Evolutionary conservation across 202 grass and related monocot species (phyloP).

Genomic region (Panicum hallii): DNA sequence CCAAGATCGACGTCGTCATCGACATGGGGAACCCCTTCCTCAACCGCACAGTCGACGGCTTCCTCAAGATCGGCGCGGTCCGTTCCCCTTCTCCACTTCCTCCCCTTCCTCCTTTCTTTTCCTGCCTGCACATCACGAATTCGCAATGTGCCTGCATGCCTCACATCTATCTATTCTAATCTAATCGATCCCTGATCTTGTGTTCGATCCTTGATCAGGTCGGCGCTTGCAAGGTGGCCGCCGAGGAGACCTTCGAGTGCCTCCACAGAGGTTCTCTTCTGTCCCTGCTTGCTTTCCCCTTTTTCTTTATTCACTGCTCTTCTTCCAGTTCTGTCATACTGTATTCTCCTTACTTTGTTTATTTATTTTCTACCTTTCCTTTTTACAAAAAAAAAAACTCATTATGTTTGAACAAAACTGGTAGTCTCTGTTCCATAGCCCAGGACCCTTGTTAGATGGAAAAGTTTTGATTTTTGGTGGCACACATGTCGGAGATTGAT

Average conservation of each 20-base stretch:
- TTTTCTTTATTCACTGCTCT: neutral
- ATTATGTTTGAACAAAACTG: neutral
- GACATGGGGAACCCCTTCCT: conserved; percentile 78
- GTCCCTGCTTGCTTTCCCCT: neutral
- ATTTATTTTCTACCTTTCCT: neutral
- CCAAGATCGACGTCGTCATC: conserved; percentile 64
- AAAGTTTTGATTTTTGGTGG: neutral
- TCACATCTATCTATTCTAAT: neutral
- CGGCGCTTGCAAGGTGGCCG: conserved; percentile 77
- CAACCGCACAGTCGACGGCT: conserved; percentile 96
- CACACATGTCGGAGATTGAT: neutral
- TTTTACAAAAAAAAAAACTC: neutral
- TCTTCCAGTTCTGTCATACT: neutral
- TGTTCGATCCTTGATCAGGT: conserved; percentile 44
- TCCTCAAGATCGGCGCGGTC: conserved; percentile 90
- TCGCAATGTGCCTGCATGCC: neutral
- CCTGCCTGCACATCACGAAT: neutral
- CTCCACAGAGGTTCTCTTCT: conserved; percentile 58
- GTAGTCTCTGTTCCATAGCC: neutral
- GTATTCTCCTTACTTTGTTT: neutral
- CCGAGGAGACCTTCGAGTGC: conserved; percentile 82
- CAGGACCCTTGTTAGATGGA: neutral
- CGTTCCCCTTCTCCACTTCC: neutral
- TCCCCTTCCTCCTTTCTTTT: neutral
- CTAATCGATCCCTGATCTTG: neutral